Base-by-base conservation (phyloP, 805 yeast species). In the Torulaspora delbrueckii region DNA sequence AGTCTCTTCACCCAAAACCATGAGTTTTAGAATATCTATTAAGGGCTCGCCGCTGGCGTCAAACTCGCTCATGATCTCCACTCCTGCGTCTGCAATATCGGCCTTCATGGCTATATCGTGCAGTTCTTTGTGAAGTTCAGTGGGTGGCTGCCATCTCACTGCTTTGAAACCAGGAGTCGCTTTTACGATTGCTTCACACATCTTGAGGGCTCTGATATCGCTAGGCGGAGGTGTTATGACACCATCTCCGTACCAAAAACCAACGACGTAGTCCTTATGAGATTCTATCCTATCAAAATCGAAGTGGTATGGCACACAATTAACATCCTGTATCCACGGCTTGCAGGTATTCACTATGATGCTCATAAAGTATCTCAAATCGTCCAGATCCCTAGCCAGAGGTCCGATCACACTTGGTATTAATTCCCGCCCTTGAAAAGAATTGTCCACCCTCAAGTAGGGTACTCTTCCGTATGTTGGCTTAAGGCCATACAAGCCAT, bases 331-430 rank as follows among this genome's bases (percentile, higher is more conserved):
- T 13, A 28, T 32, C 46, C 53, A 43, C 4, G 53, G 53, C 36
- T 46, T 46, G 38, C 52, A 48, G 24, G 38, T 25, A 27, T 53
- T 45, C 2, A 52, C 47, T 12, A 65, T 48, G 3, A 52, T 41
- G 43, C 72, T 69, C 73, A 76, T 72, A 61, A 77, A 70, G 30
- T 72, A 68, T 14, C 74, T 75, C 43, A 79, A 60, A 58, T 77
- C 82, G 10, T 71, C 77, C 36, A 78, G 63, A 3, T 73, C 60
- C 46, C 73, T 67, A 7, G 78, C 71, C 61, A 79, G 52, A 12
- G 84, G 83, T 1, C 84, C 85, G 43, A 71, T 68, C 12, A 77
- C 81, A 4, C 79, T 77, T n/a, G 74, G 70, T 24, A 79, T 77
- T 33, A 76, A 66, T 55, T 77, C 80, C 60, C 78, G 81, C 26